Percentiles rank a stretch among this genome's conserved stretches.
Conservation (phyloP, 176 grass and related monocot species). For the Musa schizocarpa region DNA sequence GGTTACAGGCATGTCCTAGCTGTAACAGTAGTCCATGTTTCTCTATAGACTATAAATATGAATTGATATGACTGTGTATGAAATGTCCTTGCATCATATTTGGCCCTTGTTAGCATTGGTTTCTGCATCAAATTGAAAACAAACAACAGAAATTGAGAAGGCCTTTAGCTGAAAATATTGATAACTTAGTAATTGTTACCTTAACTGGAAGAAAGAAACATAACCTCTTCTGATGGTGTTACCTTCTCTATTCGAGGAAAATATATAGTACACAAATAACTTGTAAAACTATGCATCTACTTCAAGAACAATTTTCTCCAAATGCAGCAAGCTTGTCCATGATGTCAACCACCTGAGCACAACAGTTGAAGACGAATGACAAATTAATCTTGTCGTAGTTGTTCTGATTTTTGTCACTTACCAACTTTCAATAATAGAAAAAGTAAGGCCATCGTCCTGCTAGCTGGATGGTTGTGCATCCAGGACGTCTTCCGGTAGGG, state of each 20-base stretch:
- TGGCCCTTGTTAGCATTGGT: background rate
- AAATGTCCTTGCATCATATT: background rate
- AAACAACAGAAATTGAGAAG: too few species aligned
- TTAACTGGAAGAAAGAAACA: too few species aligned
- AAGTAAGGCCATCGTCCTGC: too few species aligned
- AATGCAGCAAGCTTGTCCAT: constrained; percentile 1
- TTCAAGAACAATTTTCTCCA: background rate
- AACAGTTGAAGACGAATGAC: background rate
- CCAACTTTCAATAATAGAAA: too few species aligned
- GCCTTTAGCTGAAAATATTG: too few species aligned
- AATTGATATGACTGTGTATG: background rate
- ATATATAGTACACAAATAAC: too few species aligned
- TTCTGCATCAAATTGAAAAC: too few species aligned
- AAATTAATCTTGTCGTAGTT: background rate
- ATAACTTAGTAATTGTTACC: too few species aligned
- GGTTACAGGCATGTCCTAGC: background rate
- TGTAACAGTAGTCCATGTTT: background rate
- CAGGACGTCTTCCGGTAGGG: too few species aligned
- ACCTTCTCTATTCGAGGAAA: background rate
- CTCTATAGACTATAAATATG: too few species aligned
- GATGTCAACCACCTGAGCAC: background rate
- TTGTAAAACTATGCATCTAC: too few species aligned
- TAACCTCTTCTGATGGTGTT: background rate
- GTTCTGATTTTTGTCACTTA: background rate
- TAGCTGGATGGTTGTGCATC: too few species aligned